These are phyloP conservation scores for Ammopiptanthus mongolicus DNA, from an alignment of 306 rosid species.

Conservation along the genomic window DNA sequence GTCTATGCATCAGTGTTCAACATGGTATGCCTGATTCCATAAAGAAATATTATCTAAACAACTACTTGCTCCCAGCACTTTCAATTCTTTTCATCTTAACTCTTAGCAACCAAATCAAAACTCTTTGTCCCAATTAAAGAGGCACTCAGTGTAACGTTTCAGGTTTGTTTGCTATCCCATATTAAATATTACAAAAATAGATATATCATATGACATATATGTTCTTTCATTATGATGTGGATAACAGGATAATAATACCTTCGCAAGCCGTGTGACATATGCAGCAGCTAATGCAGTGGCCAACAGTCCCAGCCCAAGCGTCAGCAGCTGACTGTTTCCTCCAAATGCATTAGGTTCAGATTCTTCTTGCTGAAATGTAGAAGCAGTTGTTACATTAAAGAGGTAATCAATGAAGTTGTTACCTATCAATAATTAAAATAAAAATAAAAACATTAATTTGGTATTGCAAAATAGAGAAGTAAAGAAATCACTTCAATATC, in stretches of 20 bases:
- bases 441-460: neutral
- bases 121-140: neutral
- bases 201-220: neutral
- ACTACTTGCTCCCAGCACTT: neutral
- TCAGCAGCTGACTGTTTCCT: constrained; percentile 74
- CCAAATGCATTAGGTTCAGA: constrained; percentile 56
- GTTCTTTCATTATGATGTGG: neutral
- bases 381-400: constrained; percentile 19
- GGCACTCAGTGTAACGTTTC: neutral
- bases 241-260: constrained; percentile 43
- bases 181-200: neutral
- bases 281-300: constrained; percentile 84
- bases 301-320: constrained; percentile 80
- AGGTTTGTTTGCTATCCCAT: neutral
- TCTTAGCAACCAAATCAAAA: neutral
- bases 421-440: neutral
- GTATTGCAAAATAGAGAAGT: neutral
- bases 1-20: neutral
- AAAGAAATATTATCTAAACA: neutral
- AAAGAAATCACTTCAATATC: neutral
- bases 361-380: constrained; percentile 83
- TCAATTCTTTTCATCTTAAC: neutral
- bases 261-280: constrained; percentile 83
- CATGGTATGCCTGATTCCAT: neutral
- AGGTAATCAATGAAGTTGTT: neutral